Evolutionary conservation across 2,329 filamentous ascomycete species (phyloP).

Genomic region (Plenodomus lindquistii): DNA sequence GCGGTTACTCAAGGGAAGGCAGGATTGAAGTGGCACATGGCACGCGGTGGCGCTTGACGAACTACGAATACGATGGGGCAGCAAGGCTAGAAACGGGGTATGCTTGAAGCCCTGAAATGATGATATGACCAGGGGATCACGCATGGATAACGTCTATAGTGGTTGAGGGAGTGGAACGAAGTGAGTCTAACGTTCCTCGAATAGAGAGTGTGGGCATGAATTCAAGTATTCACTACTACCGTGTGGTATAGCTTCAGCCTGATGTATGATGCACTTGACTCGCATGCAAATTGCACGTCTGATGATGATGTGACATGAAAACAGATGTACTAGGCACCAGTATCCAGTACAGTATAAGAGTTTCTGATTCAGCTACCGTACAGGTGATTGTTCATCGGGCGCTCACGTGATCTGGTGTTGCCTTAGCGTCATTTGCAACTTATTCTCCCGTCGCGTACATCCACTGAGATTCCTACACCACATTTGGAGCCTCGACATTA

Average conservation of each 20-base stretch:
- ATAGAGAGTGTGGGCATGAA: slow-evolving; percentile 5
- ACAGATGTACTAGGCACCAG: no score
- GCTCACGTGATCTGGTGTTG: slow-evolving; percentile 21
- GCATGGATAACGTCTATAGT: background rate
- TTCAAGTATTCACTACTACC: slow-evolving; percentile 2
- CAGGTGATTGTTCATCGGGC: no score
- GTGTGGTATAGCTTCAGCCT: no score
- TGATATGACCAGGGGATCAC: slow-evolving; percentile 6
- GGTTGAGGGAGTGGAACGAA: background rate
- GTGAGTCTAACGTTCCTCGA: background rate
- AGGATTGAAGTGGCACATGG: slow-evolving; percentile 62
- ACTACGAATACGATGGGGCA: slow-evolving; percentile 11
- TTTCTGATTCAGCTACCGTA: no score
- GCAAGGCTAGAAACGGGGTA: background rate
- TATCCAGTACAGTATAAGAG: background rate
- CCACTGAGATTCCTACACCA: background rate
- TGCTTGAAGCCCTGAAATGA: slow-evolving; percentile 10
- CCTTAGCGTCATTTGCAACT: slow-evolving; percentile 10
- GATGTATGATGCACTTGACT: no score
- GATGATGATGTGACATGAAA: no score
- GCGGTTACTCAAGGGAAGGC: slow-evolving; percentile 95
- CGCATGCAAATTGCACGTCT: no score
- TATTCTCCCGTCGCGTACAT: slow-evolving; percentile 1
- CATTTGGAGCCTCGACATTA: background rate
- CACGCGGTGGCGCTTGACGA: slow-evolving; percentile 14